Base-by-base conservation (phyloP, 208 protist species). In the Angomonas ambiguus region DNA sequence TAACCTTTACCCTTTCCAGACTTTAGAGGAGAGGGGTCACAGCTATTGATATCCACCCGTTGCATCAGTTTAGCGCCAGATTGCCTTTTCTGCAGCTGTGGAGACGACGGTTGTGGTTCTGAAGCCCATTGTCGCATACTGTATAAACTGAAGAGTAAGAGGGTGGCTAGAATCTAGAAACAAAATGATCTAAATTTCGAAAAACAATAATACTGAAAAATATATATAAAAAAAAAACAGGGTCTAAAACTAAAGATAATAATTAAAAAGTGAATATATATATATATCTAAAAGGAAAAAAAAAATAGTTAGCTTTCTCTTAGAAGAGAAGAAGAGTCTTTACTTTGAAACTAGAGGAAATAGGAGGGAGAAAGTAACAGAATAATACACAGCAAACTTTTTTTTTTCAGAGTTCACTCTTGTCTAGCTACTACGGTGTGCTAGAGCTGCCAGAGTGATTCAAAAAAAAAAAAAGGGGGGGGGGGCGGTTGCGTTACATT, bases 41-140 rank as follows among this genome's bases (percentile, higher is more conserved):
- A n/a, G 53, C 8, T 59, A 33, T 59, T 59, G 2, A 33, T 10
- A 30, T 59, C 5, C 4, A 32, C 4, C 6, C 53, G 53, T 30
- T 33, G 6, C 2, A 6, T 4, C 24, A 59, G 53, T n/a, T 6
- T 30, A 8, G 11, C n/a, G 49, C n/a, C 11, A 56, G 49, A 30
- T 11, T 11, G 11, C 27, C 22, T 56, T 16, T 6, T 56, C 49
- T 16, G 2, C 6, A 3, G 28, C 18, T 10, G 30, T 8, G 6
- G n/a, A 4, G 27, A 58, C 28, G 62, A 58, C 42, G 2, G 25
- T 3, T 24, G 4, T 13, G 22, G 35, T 58, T 58, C 62, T 8
- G 41, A 11, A 58, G 10, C 34, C 62, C 62, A 67, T 20, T 67
- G 35, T 8, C 62, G 33, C 62, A 67, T 67, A 33, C 10, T 33